Evolutionary conservation across 192 early-diverging fungal genomes (phyloP).

Genomic region (Ambispora gerdemannii): DNA sequence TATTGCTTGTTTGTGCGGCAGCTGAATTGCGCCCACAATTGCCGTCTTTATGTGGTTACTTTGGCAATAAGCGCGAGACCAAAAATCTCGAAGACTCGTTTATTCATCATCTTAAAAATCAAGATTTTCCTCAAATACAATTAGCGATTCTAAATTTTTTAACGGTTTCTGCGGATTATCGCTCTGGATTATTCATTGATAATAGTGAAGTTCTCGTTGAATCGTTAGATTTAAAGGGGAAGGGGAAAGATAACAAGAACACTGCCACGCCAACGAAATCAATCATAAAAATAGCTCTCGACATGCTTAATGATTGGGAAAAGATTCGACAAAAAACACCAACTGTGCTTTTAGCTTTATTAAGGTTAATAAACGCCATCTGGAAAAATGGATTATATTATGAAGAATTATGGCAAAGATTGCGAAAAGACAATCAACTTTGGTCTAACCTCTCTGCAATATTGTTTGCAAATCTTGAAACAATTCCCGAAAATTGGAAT

Average conservation of each 20-base stretch:
- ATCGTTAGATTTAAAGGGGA: conserved; percentile 27
- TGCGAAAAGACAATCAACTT: conserved; percentile 40
- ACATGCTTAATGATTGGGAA: conserved; percentile 39
- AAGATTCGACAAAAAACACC: conserved; percentile 34
- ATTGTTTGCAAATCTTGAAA: conserved; percentile 21
- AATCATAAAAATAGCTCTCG: conserved; percentile 40
- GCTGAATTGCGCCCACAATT: conserved; percentile 37
- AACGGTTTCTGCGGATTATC: conserved; percentile 41
- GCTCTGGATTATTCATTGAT: conserved; percentile 42
- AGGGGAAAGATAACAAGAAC: conserved; percentile 34
- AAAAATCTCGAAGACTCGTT: conserved; percentile 34
- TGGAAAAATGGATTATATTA: conserved; percentile 48
- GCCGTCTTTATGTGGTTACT: conserved; percentile 46
- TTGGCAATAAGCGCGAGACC: conserved; percentile 45
- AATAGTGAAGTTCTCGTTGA: conserved; percentile 35
- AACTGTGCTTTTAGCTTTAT: conserved; percentile 40
- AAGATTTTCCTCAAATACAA: conserved; percentile 26
- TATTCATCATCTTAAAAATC: conserved; percentile 31
- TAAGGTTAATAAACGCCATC: conserved; percentile 47
- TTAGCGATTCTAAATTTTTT: conserved; percentile 50
- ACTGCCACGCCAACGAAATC: conserved; percentile 30
- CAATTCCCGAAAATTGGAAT: neutral
- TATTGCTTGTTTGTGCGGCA: conserved; percentile 39
- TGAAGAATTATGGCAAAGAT: conserved; percentile 33
- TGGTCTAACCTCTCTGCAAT: conserved; percentile 45